Conservation (phyloP, 345 rosid species). For the Physaria fendleri region DNA sequence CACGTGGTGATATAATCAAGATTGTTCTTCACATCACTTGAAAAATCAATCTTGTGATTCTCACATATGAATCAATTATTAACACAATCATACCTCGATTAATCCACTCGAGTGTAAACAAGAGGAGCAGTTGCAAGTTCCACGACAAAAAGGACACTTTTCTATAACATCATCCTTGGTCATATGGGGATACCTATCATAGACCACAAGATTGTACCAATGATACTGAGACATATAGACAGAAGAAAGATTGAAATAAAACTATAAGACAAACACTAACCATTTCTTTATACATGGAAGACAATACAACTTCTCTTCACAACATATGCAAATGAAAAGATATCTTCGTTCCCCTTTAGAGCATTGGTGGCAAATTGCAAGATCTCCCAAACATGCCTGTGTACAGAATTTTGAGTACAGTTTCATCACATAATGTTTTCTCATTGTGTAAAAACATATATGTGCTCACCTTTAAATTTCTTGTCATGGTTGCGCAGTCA, state of each 20-base stretch:
- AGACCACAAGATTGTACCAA: background rate
- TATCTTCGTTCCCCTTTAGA: conserved; percentile 44
- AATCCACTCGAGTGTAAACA: conserved; percentile 69
- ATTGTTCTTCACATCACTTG: background rate
- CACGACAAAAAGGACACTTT: conserved; percentile 69
- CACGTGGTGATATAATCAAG: background rate
- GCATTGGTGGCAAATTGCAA: conserved; percentile 75
- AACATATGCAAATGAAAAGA: conserved; percentile 55
- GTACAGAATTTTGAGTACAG: background rate
- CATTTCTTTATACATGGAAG: conserved; percentile 60
- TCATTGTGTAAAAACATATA: conserved; percentile 7
- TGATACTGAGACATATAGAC: background rate
- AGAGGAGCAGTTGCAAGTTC: conserved; percentile 70
- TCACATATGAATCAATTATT: background rate
- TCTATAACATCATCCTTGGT: conserved; percentile 44
- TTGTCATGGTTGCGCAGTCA: conserved; percentile 26
- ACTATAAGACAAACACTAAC: conserved; percentile 29
- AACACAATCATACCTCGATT: conserved; percentile 45
- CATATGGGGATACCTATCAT: conserved; percentile 63
- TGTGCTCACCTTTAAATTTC: conserved; percentile 14
- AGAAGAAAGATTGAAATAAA: background rate
- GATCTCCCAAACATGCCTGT: conserved; percentile 36
- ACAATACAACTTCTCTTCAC: conserved; percentile 49
- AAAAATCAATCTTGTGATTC: background rate
- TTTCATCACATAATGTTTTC: background rate